Evolutionary conservation across 176 grass and related monocot genomes (phyloP).

Genomic region (Cenchrus purpureus): DNA sequence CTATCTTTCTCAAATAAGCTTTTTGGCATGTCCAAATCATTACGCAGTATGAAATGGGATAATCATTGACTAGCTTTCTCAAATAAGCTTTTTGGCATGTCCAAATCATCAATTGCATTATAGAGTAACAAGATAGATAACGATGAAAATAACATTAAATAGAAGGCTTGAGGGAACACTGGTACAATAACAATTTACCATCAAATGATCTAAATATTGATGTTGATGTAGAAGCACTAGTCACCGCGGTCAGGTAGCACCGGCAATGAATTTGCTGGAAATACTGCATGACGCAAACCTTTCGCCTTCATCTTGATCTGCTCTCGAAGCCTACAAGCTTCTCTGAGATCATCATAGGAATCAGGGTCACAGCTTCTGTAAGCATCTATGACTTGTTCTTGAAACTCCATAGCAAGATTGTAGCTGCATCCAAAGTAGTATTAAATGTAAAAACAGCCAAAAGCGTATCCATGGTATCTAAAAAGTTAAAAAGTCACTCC

Average conservation of each 20-base stretch:
- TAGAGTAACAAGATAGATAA: slow-evolving; percentile 2
- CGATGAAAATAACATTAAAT: not conserved
- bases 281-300: slow-evolving; percentile 56
- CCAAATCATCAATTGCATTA: not conserved
- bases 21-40: not conserved
- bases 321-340: slow-evolving; percentile 52
- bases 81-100: not conserved
- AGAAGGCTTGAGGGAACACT: slow-evolving; percentile 2
- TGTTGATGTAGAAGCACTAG: slow-evolving; percentile 28
- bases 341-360: slow-evolving; percentile 39
- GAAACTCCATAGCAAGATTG: slow-evolving; percentile 53
- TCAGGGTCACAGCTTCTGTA: slow-evolving; percentile 42
- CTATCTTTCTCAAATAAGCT: not conserved
- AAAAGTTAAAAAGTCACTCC: not conserved
- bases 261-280: slow-evolving; percentile 67
- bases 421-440: slow-evolving; percentile 51
- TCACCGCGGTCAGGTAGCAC: slow-evolving; percentile 21
- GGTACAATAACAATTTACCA: slow-evolving; percentile 30
- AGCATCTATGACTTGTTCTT: slow-evolving; percentile 57
- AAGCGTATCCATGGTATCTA: not conserved
- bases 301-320: slow-evolving; percentile 59
- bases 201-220: not conserved
- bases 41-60: slow-evolving; percentile 11
- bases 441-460: slow-evolving; percentile 22
- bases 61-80: not conserved